phyloP scores from a whole-genome alignment of 1,284 basidiomycete species.

The Cryptococcus amylolentus region DNA sequence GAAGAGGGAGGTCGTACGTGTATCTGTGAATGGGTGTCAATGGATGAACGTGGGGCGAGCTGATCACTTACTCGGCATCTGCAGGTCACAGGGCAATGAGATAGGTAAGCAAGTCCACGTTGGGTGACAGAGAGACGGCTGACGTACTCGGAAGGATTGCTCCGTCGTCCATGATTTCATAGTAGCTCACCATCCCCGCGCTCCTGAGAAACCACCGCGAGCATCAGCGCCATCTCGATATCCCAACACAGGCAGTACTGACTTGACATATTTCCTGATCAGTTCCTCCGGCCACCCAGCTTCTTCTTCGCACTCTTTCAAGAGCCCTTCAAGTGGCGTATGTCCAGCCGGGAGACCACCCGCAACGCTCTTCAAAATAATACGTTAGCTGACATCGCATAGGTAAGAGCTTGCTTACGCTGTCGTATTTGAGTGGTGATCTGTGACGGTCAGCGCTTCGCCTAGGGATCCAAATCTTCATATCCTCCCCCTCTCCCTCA shows the following conservation, averaged over 20 bases:
- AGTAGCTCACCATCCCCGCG: conserved; percentile 45
- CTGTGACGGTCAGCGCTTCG: conserved; percentile 57
- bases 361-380: conserved; percentile 42
- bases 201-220: not conserved
- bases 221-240: not conserved
- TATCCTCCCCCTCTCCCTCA: conserved; percentile 38
- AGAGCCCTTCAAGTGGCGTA: conserved; percentile 65
- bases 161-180: conserved; percentile 59
- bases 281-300: conserved; percentile 66
- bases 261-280: conserved; percentile 58
- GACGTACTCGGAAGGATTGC: conserved; percentile 66
- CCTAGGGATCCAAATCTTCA: conserved; percentile 79
- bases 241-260: conserved; percentile 35
- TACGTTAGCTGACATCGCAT: not conserved
- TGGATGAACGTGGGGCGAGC: too few species aligned
- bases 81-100: not conserved
- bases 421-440: conserved; percentile 21
- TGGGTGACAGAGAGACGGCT: not conserved
- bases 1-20: conserved; percentile 70
- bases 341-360: conserved; percentile 63
- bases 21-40: conserved; percentile 48
- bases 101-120: not conserved
- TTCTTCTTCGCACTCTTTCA: conserved; percentile 90
- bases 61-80: not conserved
- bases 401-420: conserved; percentile 33